These are phyloP conservation scores for Cercospora sp. DNA, from an alignment of 2,329 filamentous ascomycete species.

Conservation along the genomic window DNA sequence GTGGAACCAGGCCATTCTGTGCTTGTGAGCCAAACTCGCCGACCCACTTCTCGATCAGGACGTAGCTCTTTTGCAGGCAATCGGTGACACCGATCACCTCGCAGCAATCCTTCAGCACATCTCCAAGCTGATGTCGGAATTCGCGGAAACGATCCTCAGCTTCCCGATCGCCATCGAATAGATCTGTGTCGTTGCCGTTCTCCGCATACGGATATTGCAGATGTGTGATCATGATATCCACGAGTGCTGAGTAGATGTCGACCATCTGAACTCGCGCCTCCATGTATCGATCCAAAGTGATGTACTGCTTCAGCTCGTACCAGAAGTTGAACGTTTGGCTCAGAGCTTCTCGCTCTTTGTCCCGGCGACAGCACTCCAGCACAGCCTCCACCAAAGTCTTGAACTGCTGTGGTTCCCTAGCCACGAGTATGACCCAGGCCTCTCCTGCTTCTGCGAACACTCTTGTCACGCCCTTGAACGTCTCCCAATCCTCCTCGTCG, in stretches of 20 bases:
- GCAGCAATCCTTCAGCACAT: constrained; percentile 94
- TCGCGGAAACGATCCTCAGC: constrained; percentile 96
- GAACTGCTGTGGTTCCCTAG: constrained; percentile 78
- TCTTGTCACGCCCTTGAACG: constrained; percentile 83
- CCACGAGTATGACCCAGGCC: constrained; percentile 89
- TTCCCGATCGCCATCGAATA: constrained; percentile 94
- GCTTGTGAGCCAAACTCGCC: constrained; percentile 75
- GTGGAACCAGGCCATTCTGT: constrained; percentile 72
- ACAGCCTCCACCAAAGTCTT: constrained; percentile 82
- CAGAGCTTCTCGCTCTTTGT: constrained; percentile 87
- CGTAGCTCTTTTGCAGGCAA: constrained; percentile 84
- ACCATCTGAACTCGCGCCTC: constrained; percentile 73
- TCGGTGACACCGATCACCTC: constrained; percentile 93
- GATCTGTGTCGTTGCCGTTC: constrained; percentile 65
- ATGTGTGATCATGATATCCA: constrained; percentile 89
- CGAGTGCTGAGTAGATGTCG: constrained; percentile 82
- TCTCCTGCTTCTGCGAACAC: constrained; percentile 92
- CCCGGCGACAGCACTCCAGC: constrained; percentile 84
- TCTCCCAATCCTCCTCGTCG: constrained; percentile 78
- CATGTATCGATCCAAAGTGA: constrained; percentile 86
- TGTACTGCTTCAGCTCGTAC: constrained; percentile 97
- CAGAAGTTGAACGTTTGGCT: constrained; percentile 95
- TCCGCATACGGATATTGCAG: constrained; percentile 83
- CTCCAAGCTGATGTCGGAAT: constrained; percentile 95
- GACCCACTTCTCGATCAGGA: constrained; percentile 85